Evolutionary conservation across 2,329 filamentous ascomycete species (phyloP), one percentile per base, ranked within the genome.

Genomic region (Fusarium hostae): DNA sequence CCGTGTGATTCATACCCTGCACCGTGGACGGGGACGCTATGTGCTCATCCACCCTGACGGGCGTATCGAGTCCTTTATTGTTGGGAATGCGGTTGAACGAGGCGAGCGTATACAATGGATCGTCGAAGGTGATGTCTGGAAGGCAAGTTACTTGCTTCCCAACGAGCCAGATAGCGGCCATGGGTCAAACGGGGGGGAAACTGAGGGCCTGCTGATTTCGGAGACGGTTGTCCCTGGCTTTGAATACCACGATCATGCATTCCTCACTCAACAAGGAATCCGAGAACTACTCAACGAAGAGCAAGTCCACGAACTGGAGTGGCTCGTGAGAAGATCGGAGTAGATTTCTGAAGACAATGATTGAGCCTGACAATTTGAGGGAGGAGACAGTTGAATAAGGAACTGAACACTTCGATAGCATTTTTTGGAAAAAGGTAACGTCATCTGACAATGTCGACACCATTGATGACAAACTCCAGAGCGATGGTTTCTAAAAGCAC

Each of bases 211-310:
- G 72, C 81, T 93, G 80, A 92, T 93, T 65, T 89, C 87, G 51
- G 90, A 93, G 82, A 91, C 89, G 1, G 90, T 91, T 3, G 84
- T 91, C 11, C 90, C 90, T 1, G 91, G 90, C 0, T 92, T 92
- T 74, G 90, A 92, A 75, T 91, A 84, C 72, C 84, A 82, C 63
- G 90, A 92, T 78, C 89, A 92, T 78, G 89, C 92, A 76, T 93
- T 93, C 73, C 82, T 93, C 73, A 84, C 82, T 9, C 78, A 77
- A 18, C 82, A 86, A 50, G 81, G 82, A 16, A 81, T 92, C 70
- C 76, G 79, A 43, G 80, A 85, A n/a, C 71, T 92, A 34, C 78
- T 92, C 3, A 84, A 84, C 0, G 75, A 83, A 26, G 83, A 87
- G 32, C 83, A 86, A 72, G 83, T 82, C 3, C 76, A 81, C 65